Evolutionary conservation across 768 basidiomycete species (phyloP).

Genomic region (Amanita pallidorosea): DNA sequence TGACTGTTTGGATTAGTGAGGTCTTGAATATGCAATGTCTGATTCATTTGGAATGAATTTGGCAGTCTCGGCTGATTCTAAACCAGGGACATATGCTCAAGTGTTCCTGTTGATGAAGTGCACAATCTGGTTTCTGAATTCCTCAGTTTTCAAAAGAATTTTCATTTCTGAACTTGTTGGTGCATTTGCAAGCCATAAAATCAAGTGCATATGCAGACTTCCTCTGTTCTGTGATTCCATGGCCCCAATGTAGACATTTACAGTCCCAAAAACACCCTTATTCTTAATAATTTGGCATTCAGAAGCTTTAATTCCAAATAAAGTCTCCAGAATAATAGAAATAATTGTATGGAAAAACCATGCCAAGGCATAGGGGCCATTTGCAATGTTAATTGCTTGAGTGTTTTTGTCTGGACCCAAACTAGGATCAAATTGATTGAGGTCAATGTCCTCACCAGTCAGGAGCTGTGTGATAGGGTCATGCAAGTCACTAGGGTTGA

Average conservation of each 20-base stretch:
- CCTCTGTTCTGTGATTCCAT: conserved; percentile 29
- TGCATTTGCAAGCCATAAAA: no score
- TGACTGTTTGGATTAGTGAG: conserved; percentile 15
- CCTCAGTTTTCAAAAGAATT: conserved; percentile 12
- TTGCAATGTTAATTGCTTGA: neutral
- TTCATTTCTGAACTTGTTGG: conserved; percentile 19
- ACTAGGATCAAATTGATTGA: neutral
- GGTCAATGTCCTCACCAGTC: neutral
- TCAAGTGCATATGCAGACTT: conserved; percentile 22
- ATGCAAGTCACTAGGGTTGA: neutral
- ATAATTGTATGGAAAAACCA: neutral
- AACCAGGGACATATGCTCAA: conserved; percentile 18
- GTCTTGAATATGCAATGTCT: conserved; percentile 21
- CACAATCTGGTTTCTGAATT: conserved; percentile 16
- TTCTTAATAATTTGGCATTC: no score
- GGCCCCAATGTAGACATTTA: conserved; percentile 11
- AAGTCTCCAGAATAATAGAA: neutral
- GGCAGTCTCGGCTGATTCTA: conserved; percentile 15
- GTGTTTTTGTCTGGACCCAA: no score
- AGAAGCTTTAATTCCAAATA: no score
- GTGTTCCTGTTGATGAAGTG: conserved; percentile 23
- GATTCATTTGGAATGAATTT: conserved; percentile 13
- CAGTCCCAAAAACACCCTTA: no score
- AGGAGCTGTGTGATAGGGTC: neutral
- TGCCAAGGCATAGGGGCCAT: no score